Percentiles rank a stretch among this genome's conserved stretches.
Evolutionary conservation across 108 stramenopile genomes (phyloP).

Genomic region (Parietichytrium sp.): DNA sequence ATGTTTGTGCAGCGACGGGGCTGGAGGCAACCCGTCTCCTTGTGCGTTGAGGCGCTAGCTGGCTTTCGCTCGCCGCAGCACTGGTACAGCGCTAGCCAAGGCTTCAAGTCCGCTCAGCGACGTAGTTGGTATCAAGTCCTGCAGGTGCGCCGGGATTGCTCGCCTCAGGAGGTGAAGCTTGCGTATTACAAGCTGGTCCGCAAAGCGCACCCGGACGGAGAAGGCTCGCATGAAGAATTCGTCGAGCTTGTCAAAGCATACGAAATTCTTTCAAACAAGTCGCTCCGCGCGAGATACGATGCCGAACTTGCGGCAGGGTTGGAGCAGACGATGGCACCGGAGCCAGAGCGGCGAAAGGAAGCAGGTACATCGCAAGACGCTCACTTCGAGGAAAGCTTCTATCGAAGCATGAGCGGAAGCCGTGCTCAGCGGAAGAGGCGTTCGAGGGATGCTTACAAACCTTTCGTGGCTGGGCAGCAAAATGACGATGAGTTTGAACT

Average conservation of each 20-base stretch:
- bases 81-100: no score
- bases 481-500: background rate
- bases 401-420: background rate
- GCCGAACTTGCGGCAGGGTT: background rate
- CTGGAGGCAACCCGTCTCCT: no score
- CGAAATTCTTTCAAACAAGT: background rate
- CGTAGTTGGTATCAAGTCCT: no score
- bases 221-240: background rate
- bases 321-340: background rate
- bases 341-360: no score
- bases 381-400: no score
- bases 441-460: background rate
- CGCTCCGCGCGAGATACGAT: background rate
- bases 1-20: no score
- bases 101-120: no score
- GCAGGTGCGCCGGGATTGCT: background rate
- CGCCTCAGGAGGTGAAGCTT: constrained; percentile 2
- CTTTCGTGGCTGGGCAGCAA: background rate
- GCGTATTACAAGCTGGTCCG: background rate
- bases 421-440: background rate
- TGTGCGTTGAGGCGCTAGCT: no score
- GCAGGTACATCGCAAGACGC: no score
- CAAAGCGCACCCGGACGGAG: background rate
- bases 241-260: constrained; percentile 23
- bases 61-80: no score